Evolutionary conservation across 2,329 filamentous ascomycete species (phyloP).

Genomic region (Neoascochyta sp.): DNA sequence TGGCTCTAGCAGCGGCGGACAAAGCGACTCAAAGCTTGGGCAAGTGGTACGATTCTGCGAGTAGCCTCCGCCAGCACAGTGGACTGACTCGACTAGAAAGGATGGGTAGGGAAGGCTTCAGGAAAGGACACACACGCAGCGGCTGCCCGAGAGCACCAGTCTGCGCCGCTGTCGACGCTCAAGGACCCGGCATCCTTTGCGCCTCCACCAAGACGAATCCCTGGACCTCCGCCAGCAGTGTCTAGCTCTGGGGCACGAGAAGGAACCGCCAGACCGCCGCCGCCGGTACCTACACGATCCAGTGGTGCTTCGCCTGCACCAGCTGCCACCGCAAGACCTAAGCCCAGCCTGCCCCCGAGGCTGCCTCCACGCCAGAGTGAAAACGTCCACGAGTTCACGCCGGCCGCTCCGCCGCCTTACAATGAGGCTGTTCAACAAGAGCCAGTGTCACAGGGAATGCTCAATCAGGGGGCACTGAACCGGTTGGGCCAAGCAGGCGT

Average conservation of each 20-base stretch:
- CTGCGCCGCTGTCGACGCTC: slow-evolving; percentile 64
- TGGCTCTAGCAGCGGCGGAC: slow-evolving; percentile 31
- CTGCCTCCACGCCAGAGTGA: slow-evolving; percentile 66
- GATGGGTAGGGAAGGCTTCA: slow-evolving; percentile 53
- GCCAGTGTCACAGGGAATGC: slow-evolving; percentile 35
- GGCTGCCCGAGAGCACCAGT: slow-evolving; percentile 47
- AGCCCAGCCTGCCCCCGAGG: slow-evolving; percentile 61
- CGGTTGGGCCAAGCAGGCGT: slow-evolving; percentile 71
- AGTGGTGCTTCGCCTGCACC: slow-evolving; percentile 24
- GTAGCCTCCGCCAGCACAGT: slow-evolving; percentile 1
- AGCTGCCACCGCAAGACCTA: slow-evolving; percentile 39
- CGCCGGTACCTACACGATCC: slow-evolving; percentile 59
- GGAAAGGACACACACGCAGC: slow-evolving; percentile 45
- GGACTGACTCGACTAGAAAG: slow-evolving; percentile 44
- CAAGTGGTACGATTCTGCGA: slow-evolving; percentile 50
- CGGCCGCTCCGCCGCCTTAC: slow-evolving; percentile 49
- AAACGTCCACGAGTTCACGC: slow-evolving; percentile 45
- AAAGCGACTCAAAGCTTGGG: slow-evolving; percentile 50
- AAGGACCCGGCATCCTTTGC: slow-evolving; percentile 75
- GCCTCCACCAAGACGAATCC: slow-evolving; percentile 67
- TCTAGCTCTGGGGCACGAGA: slow-evolving; percentile 41
- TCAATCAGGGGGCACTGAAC: slow-evolving; percentile 59
- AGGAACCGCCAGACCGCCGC: slow-evolving; percentile 64
- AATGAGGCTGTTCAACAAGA: slow-evolving; percentile 36
- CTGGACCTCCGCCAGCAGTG: slow-evolving; percentile 4